A percentile compares a stretch with the other conserved stretches of the same genome.
phyloP scores from a whole-genome alignment of 140 eudicot genomes.

The Anethum foeniculum region DNA sequence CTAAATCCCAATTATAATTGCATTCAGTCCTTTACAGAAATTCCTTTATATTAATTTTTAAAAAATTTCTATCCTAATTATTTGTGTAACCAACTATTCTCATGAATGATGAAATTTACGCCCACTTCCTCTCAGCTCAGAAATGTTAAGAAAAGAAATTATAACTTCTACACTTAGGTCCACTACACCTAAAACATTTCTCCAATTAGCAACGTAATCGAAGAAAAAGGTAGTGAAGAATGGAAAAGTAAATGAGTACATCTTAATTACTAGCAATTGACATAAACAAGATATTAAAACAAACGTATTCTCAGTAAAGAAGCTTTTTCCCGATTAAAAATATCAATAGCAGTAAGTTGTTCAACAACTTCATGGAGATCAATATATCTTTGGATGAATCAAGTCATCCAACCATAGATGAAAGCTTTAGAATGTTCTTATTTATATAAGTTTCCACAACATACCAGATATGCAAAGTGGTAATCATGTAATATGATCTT shows the following conservation, averaged over 20 bases:
- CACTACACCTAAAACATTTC: background rate
- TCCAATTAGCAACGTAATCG: background rate
- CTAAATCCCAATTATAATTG: background rate
- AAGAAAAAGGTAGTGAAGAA: background rate
- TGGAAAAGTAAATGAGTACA: background rate
- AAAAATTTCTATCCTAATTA: background rate
- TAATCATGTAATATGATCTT: background rate
- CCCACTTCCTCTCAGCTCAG: background rate
- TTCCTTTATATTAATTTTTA: background rate
- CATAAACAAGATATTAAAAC: background rate
- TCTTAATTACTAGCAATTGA: background rate
- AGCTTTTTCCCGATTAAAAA: background rate
- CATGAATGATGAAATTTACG: background rate
- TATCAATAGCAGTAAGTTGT: background rate
- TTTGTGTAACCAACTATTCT: background rate
- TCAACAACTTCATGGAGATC: background rate
- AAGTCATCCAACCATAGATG: background rate
- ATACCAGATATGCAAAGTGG: background rate
- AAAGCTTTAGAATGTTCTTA: background rate
- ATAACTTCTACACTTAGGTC: background rate
- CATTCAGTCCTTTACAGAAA: background rate
- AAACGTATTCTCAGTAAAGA: background rate
- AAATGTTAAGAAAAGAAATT: background rate
- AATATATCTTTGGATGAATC: background rate
- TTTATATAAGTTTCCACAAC: background rate